Conservation (phyloP, 768 basidiomycete species). For the Trametes cinnabarina region DNA sequence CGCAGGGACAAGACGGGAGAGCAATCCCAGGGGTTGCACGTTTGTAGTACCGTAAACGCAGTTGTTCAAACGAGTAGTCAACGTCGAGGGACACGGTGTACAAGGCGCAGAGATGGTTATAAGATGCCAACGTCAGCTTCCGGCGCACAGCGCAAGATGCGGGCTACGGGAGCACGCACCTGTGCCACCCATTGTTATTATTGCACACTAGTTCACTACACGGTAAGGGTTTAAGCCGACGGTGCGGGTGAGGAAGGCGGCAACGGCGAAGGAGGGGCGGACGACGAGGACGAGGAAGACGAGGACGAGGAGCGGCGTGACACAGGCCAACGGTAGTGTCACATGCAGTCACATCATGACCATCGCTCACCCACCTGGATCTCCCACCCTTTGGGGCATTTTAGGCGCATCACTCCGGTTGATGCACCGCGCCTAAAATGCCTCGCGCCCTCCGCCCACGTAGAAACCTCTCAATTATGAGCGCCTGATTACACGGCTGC, state of each 20-base stretch:
- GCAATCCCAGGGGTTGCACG: not conserved
- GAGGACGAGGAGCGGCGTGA: not conserved
- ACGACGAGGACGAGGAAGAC: not conserved
- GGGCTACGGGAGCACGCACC: not conserved
- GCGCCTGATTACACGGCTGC: too few relatives aligned
- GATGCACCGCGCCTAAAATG: too few relatives aligned
- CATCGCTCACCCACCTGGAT: too few relatives aligned
- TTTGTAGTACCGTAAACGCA: not conserved
- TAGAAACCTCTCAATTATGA: too few relatives aligned
- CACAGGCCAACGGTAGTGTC: not conserved
- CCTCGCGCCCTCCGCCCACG: too few relatives aligned
- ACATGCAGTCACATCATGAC: too few relatives aligned
- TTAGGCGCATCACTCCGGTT: too few relatives aligned
- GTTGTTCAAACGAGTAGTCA: not conserved
- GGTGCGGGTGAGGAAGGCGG: not conserved
- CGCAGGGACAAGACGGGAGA: not conserved
- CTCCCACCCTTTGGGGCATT: too few relatives aligned
- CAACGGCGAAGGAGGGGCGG: too few relatives aligned
- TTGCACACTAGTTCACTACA: not conserved
- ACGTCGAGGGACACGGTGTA: not conserved
- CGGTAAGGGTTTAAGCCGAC: not conserved
- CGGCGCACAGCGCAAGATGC: not conserved
- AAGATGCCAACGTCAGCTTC: not conserved
- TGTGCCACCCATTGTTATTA: conserved; percentile 15
- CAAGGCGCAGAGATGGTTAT: not conserved